Conservation (phyloP, 78 protist species). For the Dictyostelium capitatum region DNA sequence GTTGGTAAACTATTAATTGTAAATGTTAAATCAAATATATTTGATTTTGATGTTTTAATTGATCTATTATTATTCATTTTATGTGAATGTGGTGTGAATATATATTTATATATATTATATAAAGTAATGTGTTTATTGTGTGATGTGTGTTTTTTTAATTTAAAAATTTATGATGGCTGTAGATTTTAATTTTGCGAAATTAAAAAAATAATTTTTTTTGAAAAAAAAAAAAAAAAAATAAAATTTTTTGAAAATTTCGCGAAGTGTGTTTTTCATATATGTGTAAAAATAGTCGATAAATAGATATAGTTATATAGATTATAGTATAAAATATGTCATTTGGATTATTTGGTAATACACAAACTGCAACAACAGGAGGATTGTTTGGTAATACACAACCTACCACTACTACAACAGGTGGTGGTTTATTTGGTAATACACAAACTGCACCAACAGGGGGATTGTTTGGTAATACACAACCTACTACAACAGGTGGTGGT, state of each 20-base stretch:
- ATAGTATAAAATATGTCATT: no score
- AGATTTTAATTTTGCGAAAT: no score
- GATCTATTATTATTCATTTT: neutral
- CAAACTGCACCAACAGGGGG: neutral
- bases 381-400: neutral
- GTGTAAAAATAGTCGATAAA: no score
- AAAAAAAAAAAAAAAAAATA: no score
- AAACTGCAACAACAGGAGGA: neutral
- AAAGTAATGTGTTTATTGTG: no score
- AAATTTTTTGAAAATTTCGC: no score
- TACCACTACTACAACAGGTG: neutral
- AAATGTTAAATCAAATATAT: conserved; percentile 36
- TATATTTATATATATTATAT: no score
- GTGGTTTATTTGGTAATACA: conserved; percentile 2
- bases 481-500: conserved; percentile 33
- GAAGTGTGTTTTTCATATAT: no score
- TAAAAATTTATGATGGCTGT: no score
- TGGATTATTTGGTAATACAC: conserved; percentile 12
- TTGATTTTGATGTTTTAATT: neutral
- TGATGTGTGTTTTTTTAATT: no score
- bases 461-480: conserved; percentile 27
- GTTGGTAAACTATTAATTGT: conserved; percentile 22
- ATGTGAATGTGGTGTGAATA: neutral
- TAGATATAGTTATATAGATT: no score
- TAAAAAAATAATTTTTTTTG: no score